These are phyloP conservation scores for Solidago caesia DNA, from an alignment of 129 eudicot genomes.

Conservation along the genomic window DNA sequence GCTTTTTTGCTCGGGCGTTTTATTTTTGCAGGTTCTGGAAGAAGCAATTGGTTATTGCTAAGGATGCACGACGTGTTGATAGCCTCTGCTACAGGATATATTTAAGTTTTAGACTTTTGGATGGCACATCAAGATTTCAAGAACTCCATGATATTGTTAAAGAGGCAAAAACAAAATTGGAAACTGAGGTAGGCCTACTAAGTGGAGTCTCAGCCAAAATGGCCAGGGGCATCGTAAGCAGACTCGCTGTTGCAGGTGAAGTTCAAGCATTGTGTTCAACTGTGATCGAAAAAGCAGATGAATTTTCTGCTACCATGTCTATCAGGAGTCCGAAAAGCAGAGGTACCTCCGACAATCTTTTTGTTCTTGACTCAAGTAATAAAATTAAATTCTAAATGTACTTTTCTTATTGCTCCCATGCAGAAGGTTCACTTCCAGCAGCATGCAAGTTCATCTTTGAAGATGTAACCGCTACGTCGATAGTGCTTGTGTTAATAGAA, in stretches of 20 bases:
- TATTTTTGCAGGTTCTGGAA: constrained; percentile 67
- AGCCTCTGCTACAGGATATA: constrained; percentile 73
- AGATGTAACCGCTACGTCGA: constrained; percentile 75
- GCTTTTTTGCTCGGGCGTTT: constrained; percentile 9
- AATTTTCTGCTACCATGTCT: constrained; percentile 55
- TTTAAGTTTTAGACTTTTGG: constrained; percentile 71
- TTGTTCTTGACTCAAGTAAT: not conserved
- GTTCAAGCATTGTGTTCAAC: constrained; percentile 77
- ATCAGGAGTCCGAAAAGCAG: constrained; percentile 28
- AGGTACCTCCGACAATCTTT: constrained; percentile 42
- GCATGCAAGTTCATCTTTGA: constrained; percentile 91
- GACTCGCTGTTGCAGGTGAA: constrained; percentile 78
- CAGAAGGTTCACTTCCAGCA: constrained; percentile 95
- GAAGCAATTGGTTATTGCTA: constrained; percentile 78
- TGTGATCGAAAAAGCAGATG: constrained; percentile 79
- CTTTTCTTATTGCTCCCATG: constrained; percentile 15
- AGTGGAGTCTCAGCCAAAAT: constrained; percentile 72
- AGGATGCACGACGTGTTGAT: constrained; percentile 92
- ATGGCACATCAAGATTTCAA: constrained; percentile 80
- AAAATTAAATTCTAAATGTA: not conserved
- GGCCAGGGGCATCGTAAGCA: constrained; percentile 90
- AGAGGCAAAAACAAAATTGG: constrained; percentile 70
- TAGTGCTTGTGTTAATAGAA: constrained; percentile 71
- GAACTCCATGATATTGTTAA: constrained; percentile 65
- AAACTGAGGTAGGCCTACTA: constrained; percentile 82